Percentiles rank a stretch among this genome's conserved stretches.
Evolutionary conservation across 352 stramenopile species (phyloP).

Genomic region (Vaucheria bursata): DNA sequence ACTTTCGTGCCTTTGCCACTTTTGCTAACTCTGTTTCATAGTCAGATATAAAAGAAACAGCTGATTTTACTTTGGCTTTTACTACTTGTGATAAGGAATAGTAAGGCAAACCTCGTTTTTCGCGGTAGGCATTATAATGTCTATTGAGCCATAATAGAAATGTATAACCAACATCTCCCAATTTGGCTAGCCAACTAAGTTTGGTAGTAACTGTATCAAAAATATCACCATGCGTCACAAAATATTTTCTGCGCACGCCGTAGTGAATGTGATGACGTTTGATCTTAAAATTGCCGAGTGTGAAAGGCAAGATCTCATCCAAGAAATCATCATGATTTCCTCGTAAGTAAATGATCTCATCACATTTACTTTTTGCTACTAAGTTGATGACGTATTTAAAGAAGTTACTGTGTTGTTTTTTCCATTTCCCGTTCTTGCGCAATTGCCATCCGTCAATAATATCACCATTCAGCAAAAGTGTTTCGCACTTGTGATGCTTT

Average conservation of each 20-base stretch:
- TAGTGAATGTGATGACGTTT: conserved; percentile 3
- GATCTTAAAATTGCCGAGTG: not conserved
- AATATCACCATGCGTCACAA: conserved; percentile 5
- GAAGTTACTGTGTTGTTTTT: not conserved
- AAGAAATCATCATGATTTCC: conserved; percentile 13
- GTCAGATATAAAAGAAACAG: not conserved
- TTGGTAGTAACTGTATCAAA: conserved; percentile 6
- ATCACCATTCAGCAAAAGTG: conserved; percentile 9
- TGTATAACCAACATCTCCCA: not conserved
- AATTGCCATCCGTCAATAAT: conserved; percentile 11
- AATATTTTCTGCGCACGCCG: conserved; percentile 3
- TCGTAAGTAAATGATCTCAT: conserved; percentile 1
- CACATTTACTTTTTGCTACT: conserved; percentile 1
- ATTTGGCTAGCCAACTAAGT: not conserved
- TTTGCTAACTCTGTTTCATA: not conserved
- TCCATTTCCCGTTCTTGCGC: conserved; percentile 1
- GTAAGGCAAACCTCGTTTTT: not conserved
- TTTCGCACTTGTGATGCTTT: not conserved
- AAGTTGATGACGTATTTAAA: not conserved
- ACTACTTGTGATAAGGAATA: conserved; percentile 4
- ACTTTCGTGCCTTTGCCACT: conserved; percentile 1
- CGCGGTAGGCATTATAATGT: not conserved
- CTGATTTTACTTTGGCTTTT: conserved; percentile 9
- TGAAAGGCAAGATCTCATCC: not conserved
- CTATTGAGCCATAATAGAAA: not conserved